A percentile compares a stretch with the other conserved stretches of the same genome.
phyloP scores from a whole-genome alignment of 495 filamentous ascomycete genomes.

The Parachaetomium inaequale region DNA sequence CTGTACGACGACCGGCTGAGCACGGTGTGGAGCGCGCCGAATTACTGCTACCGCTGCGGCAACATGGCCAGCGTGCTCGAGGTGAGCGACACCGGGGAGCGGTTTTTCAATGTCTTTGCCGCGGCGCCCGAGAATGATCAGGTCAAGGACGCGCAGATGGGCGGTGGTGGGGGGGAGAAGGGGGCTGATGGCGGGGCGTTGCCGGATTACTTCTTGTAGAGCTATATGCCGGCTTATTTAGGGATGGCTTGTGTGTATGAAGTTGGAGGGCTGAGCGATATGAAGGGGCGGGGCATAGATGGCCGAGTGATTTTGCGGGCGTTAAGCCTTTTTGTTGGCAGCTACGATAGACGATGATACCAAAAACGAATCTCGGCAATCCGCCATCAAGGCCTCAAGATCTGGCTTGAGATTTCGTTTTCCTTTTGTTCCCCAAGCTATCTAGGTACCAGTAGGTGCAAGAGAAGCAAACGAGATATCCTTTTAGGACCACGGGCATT shows the following conservation, averaged over 20 bases:
- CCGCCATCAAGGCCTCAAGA: not conserved
- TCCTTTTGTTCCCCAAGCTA: not conserved
- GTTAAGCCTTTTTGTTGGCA: not conserved
- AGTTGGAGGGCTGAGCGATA: not conserved
- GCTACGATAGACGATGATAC: slow-evolving; percentile 1
- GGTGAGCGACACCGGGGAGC: slow-evolving; percentile 84
- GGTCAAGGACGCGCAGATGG: slow-evolving; percentile 77
- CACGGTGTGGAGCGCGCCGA: slow-evolving; percentile 96
- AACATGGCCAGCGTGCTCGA: slow-evolving; percentile 97
- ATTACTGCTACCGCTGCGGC: slow-evolving; percentile 95
- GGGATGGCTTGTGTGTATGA: not conserved
- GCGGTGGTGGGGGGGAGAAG: slow-evolving; percentile 39
- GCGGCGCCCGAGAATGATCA: slow-evolving; percentile 93
- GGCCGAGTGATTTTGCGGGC: not conserved
- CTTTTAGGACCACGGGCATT: not conserved
- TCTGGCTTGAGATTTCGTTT: not conserved
- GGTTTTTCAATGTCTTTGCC: slow-evolving; percentile 95
- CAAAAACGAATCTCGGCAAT: not conserved
- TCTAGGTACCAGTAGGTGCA: not conserved
- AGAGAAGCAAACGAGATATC: not conserved
- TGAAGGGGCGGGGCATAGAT: not conserved
- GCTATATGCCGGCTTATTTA: not conserved
- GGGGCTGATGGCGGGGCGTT: slow-evolving; percentile 47
- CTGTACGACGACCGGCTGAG: slow-evolving; percentile 90
- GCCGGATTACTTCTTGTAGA: slow-evolving; percentile 54